Evolutionary conservation across 108 stramenopile genomes (phyloP), one percentile per base, ranked within the genome.

Genomic region (Cyclotella atomus): DNA sequence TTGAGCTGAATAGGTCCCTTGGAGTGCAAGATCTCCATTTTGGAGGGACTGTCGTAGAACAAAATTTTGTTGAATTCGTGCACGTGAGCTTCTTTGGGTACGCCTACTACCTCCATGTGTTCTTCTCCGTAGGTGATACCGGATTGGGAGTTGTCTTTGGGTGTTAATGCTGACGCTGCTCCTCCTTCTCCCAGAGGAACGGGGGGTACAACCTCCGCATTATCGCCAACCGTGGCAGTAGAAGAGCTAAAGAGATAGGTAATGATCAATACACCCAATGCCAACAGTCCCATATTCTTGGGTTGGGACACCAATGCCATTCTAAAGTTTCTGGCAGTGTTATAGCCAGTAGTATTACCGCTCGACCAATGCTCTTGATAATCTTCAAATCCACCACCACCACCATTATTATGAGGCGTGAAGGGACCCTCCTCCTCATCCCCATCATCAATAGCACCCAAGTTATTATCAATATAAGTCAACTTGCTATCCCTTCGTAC

Each of bases 11-110:
- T 56, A 20, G 76, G 76, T 17, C 76, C 76, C 29, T 70, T 70
- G 64, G 76, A 77, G 5, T 64, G 38, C 63, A 77, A 64, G 25
- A 24, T 38, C 54, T 56, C 59, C 76, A 77, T 70, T 57, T 65
- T 70, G 19, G 69, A 68, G 20, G 64, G 76, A 29, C 50, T 65
- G 32, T 70, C 64, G 10, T 57, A 77, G 69, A 62, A 65, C 16
- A 61, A 68, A 21, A 77, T 54, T 21, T 77, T 69, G 46, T 77
- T 66, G 43, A 64, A 70, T 70, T 77, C 69, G 1, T 65, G 53
- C 25, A 65, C 55, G 34, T 71, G 64, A 35, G 55, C 43, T 56
- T 77, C 56, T 21, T 68, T 63, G 27, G 69, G 63, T 0, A 0
- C 0, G 6, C 70, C 76, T 16, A 77, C 76, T 7, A 46, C 47